These are phyloP conservation scores for Tilletia indica DNA, from an alignment of 1,284 basidiomycete genomes.

Conservation along the genomic window DNA sequence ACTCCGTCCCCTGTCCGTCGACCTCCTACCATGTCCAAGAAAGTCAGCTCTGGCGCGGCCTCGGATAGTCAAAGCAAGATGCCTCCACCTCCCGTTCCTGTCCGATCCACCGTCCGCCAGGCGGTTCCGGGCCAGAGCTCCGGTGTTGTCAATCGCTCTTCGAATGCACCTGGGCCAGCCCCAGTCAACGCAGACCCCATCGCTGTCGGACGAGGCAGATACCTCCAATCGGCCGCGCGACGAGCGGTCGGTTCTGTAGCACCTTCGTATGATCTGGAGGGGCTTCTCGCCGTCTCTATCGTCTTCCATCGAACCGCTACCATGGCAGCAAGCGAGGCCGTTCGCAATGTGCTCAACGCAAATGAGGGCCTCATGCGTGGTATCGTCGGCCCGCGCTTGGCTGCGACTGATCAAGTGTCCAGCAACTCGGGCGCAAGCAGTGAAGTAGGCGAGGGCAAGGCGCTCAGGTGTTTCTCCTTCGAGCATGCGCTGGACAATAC, in stretches of 20 bases:
- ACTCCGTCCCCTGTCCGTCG: slow-evolving; percentile 22
- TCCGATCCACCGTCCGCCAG: slow-evolving; percentile 1
- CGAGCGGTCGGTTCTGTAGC: slow-evolving; percentile 39
- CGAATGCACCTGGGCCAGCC: background rate
- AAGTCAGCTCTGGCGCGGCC: slow-evolving; percentile 6
- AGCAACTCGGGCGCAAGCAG: background rate
- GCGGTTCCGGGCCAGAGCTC: too few relatives aligned
- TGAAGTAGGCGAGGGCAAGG: slow-evolving; percentile 33
- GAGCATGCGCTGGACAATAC: background rate
- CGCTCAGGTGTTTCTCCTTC: slow-evolving; percentile 34
- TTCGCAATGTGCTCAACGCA: slow-evolving; percentile 45
- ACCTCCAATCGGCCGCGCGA: slow-evolving; percentile 32
- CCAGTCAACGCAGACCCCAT: background rate
- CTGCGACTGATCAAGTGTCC: background rate
- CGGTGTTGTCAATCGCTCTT: slow-evolving; percentile 11
- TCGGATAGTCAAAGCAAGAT: slow-evolving; percentile 36
- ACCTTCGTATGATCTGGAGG: slow-evolving; percentile 50
- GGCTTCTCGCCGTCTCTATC: slow-evolving; percentile 50
- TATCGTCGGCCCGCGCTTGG: slow-evolving; percentile 32
- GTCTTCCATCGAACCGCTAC: slow-evolving; percentile 56
- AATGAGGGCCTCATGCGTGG: slow-evolving; percentile 50
- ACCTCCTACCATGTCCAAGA: slow-evolving; percentile 20
- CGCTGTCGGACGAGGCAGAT: background rate
- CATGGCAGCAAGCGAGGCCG: slow-evolving; percentile 49
- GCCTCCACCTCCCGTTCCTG: slow-evolving; percentile 37